Evolutionary conservation across 208 protist genomes (phyloP), one percentile per base, ranked within the genome.

Genomic region (Leishmania turanica): DNA sequence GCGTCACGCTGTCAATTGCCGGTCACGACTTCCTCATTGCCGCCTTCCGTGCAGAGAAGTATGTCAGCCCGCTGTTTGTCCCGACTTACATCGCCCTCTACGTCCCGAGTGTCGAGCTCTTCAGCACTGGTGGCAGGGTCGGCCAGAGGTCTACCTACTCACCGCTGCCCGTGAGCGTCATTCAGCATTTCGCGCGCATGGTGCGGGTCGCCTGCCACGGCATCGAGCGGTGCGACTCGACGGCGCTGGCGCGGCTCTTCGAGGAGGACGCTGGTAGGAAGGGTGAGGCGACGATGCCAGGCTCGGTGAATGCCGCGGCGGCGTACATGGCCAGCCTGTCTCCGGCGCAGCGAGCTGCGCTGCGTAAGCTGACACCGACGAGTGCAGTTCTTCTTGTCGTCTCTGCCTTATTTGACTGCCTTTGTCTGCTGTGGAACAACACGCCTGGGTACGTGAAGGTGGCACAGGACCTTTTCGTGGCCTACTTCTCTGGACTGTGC

Each of bases 401-500:
- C 3, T 90, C 92, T 19, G 75, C 91, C 0, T 84, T 97, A 13
- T 97, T 97, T 80, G 94, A 97, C 60, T 88, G 91, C 37, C 75
- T 95, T 13, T 95, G 93, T 83, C 60, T 92, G 75, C 34, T 96
- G 81, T 90, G 91, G 84, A 90, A 88, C 75, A 84, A 79, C 54
- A 77, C 88, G 24, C 80, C 86, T 0, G 86, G 83, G 34, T 72
- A 76, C 47, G 77, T 77, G 72, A 81, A 78, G 42, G 68, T 91
- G 17, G 80, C 87, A 27, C 79, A 87, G 66, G 83, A 89, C 3
- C 82, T 89, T n/a, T 96, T 96, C 66, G 78, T 89, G 21, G 82
- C 85, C n/a, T 97, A 95, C 85, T 96, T 95, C 69, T 95, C 92
- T 3, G 91, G 87, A 0, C 85, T 97, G 34, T 89, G 89, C 65